Percentiles rank a stretch among this genome's conserved stretches.
These are phyloP conservation scores for Plasmodium knowlesi DNA, from an alignment of 169 alveolate species.

Conservation along the genomic window DNA sequence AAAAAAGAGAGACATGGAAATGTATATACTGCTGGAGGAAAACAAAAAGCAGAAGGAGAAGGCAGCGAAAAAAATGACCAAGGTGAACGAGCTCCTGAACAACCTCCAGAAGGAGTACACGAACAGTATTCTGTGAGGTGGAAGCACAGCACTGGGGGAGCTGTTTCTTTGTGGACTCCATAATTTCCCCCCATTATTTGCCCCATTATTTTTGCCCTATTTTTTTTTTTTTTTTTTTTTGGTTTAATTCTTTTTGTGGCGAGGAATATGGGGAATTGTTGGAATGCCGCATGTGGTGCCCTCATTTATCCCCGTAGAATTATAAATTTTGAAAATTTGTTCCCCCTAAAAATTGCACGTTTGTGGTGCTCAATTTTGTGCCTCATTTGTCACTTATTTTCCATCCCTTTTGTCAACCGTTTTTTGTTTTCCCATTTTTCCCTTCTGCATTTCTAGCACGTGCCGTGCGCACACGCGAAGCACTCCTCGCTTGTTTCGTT, in stretches of 20 bases:
- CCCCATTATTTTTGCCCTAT: neutral
- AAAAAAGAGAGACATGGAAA: slow-evolving; percentile 72
- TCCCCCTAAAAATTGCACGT: neutral
- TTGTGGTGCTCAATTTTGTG: neutral
- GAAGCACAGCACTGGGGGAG: neutral
- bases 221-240: neutral
- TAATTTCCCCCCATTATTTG: no score
- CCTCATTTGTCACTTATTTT: neutral
- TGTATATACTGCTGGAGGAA: slow-evolving; percentile 70
- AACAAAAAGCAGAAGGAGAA: slow-evolving; percentile 74
- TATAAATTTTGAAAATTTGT: neutral
- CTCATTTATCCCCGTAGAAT: neutral
- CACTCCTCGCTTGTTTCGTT: neutral
- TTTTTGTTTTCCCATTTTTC: neutral
- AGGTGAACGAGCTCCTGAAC: slow-evolving; percentile 51
- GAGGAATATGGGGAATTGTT: neutral
- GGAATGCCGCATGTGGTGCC: neutral
- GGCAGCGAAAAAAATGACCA: slow-evolving; percentile 75
- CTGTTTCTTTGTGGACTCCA: neutral
- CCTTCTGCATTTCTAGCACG: neutral
- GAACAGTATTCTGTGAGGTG: slow-evolving; percentile 38
- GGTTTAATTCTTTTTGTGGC: neutral
- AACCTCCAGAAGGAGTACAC: slow-evolving; percentile 69
- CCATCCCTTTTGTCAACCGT: neutral
- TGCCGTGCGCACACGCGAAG: neutral